Evolutionary conservation across 1,139 yeast species (phyloP).

Genomic region (Kazachstania sp.): DNA sequence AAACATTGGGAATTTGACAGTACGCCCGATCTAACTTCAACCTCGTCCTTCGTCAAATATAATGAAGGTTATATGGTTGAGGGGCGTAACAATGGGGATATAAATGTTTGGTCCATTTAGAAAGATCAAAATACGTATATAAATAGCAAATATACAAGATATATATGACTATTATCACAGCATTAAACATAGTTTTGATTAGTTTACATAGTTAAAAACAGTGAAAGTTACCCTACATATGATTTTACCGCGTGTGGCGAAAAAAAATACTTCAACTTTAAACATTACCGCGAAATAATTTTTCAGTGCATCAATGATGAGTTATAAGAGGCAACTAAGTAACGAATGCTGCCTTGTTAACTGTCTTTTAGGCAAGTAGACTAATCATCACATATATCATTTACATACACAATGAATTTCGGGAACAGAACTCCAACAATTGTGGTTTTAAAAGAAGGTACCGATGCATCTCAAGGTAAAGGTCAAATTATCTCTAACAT

Average conservation of each 20-base stretch:
- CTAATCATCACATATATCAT: too few relatives aligned
- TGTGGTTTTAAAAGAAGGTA: constrained; percentile 95
- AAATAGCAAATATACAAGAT: too few relatives aligned
- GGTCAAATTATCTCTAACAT: constrained; percentile 93
- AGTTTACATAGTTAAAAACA: too few relatives aligned
- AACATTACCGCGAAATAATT: too few relatives aligned
- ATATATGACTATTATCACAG: not conserved
- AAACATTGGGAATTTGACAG: constrained; percentile 46
- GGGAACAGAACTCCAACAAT: constrained; percentile 93
- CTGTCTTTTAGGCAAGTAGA: too few relatives aligned
- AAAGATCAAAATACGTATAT: too few relatives aligned
- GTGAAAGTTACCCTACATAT: not conserved
- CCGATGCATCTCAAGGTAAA: constrained; percentile 92
- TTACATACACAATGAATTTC: constrained; percentile 51
- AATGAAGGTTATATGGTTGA: constrained; percentile 56
- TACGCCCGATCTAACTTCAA: constrained; percentile 33
- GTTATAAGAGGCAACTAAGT: too few relatives aligned
- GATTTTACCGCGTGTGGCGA: constrained; percentile 1
- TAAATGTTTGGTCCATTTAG: constrained; percentile 62
- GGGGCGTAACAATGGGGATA: constrained; percentile 48
- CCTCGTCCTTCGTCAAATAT: constrained; percentile 36
- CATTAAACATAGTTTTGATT: too few relatives aligned
- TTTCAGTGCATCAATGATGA: too few relatives aligned
- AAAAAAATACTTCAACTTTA: not conserved
- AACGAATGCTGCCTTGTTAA: too few relatives aligned